Evolutionary conservation across 2,329 filamentous ascomycete species (phyloP), one percentile per base, ranked within the genome.

Genomic region (Penicillium sp.): DNA sequence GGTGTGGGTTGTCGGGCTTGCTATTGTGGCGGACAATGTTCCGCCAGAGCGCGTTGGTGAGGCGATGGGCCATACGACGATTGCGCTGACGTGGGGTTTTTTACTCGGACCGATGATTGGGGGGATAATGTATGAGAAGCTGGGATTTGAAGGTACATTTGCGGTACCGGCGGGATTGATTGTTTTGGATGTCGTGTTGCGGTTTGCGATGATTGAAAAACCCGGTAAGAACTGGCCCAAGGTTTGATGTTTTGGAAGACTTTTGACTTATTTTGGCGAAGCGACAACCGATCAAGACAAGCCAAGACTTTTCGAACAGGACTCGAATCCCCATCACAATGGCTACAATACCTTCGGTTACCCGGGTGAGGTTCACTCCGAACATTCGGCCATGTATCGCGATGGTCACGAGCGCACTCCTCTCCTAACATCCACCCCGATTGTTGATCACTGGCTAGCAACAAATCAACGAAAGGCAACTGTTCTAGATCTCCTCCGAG

Each of bases 1-100:
- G 6, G 80, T 85, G 1, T 84, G 81, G 81, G 82, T 78, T 0
- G 76, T 81, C 25, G 80, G 81, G 2, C 66, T 83, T 15, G 79
- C 81, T 0, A 70, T 84, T 44, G 72, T 81, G 29, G 66, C 82
- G 4, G 81, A 84, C 60, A 83, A 79, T 1, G 81, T 84, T 3
- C 77, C 77, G 0, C 72, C 71, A 3, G 72, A 79, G 42, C 78
- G 81, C 29, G 59, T 85, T 35, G 82, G 82, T 1, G 80, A 79
- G 54, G 80, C 80, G 0, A 79, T 84, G 64, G 82, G 83, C 3
- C 75, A 64, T 50, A 64, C 70, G 13, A 66, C 67, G 2, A 67
- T 70, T 57, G 78, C 83, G 58, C 78, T 83, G 52, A 80, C 78
- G 0, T 75, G 82, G 1, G 82, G 81, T 0, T 74, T 75, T 15